phyloP scores from a whole-genome alignment of 2,329 filamentous ascomycete species.

The Fusarium sp. region DNA sequence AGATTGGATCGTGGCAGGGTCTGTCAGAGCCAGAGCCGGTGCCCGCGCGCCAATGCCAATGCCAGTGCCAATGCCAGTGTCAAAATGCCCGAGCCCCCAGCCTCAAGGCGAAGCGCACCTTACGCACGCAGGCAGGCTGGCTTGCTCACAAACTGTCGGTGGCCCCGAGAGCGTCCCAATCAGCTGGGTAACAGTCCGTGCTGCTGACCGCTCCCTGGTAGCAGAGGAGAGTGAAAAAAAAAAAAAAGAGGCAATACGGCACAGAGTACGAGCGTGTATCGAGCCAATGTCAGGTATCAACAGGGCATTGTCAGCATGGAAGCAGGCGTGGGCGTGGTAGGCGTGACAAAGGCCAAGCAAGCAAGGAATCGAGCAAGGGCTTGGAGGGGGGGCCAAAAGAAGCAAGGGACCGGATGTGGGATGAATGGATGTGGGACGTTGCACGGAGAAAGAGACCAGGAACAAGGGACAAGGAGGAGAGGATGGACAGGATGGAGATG shows the following conservation, averaged over 20 bases:
- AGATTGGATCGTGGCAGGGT: slow-evolving; percentile 19
- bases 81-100: slow-evolving; percentile 30
- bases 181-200: slow-evolving; percentile 24
- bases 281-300: slow-evolving; percentile 20
- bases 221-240: neutral
- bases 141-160: slow-evolving; percentile 28
- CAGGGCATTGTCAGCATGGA: slow-evolving; percentile 10
- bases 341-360: slow-evolving; percentile 17
- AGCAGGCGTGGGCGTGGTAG: neutral
- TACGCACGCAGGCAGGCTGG: neutral
- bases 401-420: slow-evolving; percentile 33
- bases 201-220: slow-evolving; percentile 26
- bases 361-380: neutral
- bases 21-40: neutral
- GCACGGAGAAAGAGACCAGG: slow-evolving; percentile 21
- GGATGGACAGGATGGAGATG: neutral
- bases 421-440: slow-evolving; percentile 14
- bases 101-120: slow-evolving; percentile 20
- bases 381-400: slow-evolving; percentile 21
- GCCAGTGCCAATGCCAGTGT: slow-evolving; percentile 18
- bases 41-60: neutral
- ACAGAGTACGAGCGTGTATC: neutral
- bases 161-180: slow-evolving; percentile 34
- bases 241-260: neutral
- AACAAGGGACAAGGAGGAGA: slow-evolving; percentile 27